Conservation (phyloP, 345 rosid species). For the Durio zibethinus region DNA sequence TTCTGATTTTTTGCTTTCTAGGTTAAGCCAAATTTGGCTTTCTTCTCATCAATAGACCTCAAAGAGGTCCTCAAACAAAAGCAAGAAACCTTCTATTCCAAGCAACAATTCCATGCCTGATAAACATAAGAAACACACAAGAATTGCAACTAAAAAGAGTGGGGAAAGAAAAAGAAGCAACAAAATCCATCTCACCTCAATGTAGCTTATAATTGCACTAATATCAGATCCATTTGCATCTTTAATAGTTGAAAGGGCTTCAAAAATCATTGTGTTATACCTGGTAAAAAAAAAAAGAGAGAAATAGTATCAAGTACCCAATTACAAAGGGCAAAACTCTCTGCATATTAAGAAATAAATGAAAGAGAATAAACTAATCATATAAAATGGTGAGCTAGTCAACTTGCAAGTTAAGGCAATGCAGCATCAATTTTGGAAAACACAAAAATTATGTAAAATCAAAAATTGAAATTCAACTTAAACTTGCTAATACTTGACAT, state of each 20-base stretch:
- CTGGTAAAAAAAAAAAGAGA: conserved; percentile 25
- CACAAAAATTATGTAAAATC: neutral
- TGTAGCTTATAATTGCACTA: conserved; percentile 48
- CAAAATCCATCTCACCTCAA: conserved; percentile 53
- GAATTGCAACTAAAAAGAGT: neutral
- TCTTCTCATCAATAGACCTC: neutral
- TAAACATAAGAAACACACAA: neutral
- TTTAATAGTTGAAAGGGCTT: conserved; percentile 59
- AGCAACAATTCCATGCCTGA: neutral
- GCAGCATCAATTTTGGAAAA: neutral
- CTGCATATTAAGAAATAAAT: neutral
- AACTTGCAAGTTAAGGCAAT: neutral
- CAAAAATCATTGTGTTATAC: conserved; percentile 64
- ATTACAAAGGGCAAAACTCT: neutral
- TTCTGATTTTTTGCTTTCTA: neutral
- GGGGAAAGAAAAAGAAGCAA: conserved; percentile 1
- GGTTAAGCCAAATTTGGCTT: neutral
- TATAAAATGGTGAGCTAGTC: neutral
- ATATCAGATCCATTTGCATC: conserved; percentile 56
- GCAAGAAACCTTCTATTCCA: neutral
- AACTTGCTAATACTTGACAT: neutral
- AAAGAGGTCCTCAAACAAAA: neutral
- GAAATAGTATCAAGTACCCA: neutral
- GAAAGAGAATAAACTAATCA: neutral
- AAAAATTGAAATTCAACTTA: neutral